A percentile compares a stretch with the other conserved stretches of the same genome.
Conservation (phyloP, 2,329 filamentous ascomycete species). For the Fusarium sp. region DNA sequence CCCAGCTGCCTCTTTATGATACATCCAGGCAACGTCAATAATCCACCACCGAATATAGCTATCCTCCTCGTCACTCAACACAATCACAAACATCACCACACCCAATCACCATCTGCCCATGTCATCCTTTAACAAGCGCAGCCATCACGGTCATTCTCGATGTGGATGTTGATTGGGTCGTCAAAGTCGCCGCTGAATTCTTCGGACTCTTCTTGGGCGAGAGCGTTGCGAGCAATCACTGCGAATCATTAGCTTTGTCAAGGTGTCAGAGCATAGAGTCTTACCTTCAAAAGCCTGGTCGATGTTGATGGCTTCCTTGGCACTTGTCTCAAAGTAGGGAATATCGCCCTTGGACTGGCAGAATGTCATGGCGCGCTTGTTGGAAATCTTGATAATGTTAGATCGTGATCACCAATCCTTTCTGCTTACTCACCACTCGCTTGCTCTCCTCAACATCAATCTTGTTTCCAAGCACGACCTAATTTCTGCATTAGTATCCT, state of each 20-base stretch:
- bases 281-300: conserved; percentile 80
- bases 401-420: neutral
- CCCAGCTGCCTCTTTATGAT: conserved; percentile 39
- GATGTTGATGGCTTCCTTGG: conserved; percentile 98
- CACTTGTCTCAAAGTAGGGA: conserved; percentile 98
- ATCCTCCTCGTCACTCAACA: conserved; percentile 20
- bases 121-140: conserved; percentile 79
- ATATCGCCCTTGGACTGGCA: conserved; percentile 98
- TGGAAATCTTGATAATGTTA: conserved; percentile 75
- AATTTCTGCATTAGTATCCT: conserved; percentile 36
- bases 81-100: conserved; percentile 16
- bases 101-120: conserved; percentile 13
- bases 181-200: conserved; percentile 98
- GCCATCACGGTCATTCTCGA: conserved; percentile 91
- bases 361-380: conserved; percentile 95
- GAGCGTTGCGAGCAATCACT: conserved; percentile 96
- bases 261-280: conserved; percentile 18
- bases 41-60: conserved; percentile 26
- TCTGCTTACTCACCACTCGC: conserved; percentile 71
- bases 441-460: conserved; percentile 99
- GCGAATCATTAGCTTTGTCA: conserved; percentile 5
- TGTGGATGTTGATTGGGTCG: conserved; percentile 97
- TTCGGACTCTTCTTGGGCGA: conserved; percentile 96
- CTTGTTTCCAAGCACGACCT: conserved; percentile 98
- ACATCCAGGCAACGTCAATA: conserved; percentile 42